Evolutionary conservation across 1,139 yeast genomes (phyloP), one percentile per base, ranked within the genome.

Genomic region (Entelexis sorbosivorans): DNA sequence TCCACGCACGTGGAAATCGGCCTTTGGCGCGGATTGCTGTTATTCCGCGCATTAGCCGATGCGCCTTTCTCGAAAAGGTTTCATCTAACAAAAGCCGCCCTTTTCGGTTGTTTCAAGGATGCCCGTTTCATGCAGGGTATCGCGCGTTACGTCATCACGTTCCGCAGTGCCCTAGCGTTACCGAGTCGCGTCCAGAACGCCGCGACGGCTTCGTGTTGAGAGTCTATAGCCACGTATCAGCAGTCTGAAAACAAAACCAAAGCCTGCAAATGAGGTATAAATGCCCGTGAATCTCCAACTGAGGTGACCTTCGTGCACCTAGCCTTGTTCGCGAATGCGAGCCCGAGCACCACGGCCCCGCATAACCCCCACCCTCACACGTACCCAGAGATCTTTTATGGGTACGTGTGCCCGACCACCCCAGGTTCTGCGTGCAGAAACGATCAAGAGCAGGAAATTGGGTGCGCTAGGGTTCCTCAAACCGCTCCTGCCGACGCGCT

Each of bases 71-170:
- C 5, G 11, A 14, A n/a, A n/a, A 26, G 29, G 19, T 3, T 11
- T 14, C 42, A 13, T 38, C 32, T 26, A 38, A 11, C 17, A 24
- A 26, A 6, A 7, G n/a, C 32, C 42, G 32, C 42, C n/a, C 32
- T n/a, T 24, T 38, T 38, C 42, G 42, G 42, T 11, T 38, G 42
- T 38, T 38, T 38, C 42, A 38, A 36, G 32, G 24, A 22, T 38
- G 20, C 10, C 5, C 32, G 17, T 3, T 24, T 5, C 13, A 38
- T 38, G 42, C 42, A 38, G 42, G 42, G 31, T 38, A 9, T 2
- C 3, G n/a, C 7, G 7, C 5, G 20, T 38, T 14, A 38, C 32
- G 7, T 38, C 24, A 38, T 20, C n/a, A 2, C 20, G 24, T 38
- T 16, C 24, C 14, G 32, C 42, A 38, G 42, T 4, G 26, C 13